A percentile compares a stretch with the other conserved stretches of the same genome.
These are phyloP conservation scores for Prunus padus DNA, from an alignment of 306 rosid species.

Conservation along the genomic window DNA sequence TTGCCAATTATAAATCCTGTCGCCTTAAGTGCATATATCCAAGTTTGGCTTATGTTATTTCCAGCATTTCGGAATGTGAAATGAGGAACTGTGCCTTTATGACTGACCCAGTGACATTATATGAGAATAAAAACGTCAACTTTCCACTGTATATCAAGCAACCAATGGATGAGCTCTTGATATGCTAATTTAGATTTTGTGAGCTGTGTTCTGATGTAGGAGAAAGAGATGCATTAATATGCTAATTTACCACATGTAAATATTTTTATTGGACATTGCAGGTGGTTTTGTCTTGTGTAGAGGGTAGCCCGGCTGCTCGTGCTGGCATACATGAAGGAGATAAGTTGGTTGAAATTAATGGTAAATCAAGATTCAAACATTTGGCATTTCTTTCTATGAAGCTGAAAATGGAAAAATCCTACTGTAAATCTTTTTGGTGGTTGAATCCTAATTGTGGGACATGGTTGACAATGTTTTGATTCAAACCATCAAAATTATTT, in stretches of 20 bases:
- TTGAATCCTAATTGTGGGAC: background rate
- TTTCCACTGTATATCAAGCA: background rate
- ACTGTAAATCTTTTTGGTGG: background rate
- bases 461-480: background rate
- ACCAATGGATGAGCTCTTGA: too few species aligned
- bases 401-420: background rate
- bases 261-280: constrained; percentile 31
- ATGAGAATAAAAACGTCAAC: background rate
- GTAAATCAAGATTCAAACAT: constrained; percentile 34
- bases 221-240: background rate
- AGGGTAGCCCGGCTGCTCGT: constrained; percentile 93
- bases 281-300: constrained; percentile 85
- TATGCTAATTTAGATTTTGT: background rate
- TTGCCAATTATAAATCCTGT: background rate
- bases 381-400: background rate
- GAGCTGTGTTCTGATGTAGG: background rate
- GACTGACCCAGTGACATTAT: background rate
- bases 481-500: background rate
- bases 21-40: background rate
- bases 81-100: background rate
- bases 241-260: constrained; percentile 3
- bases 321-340: constrained; percentile 95
- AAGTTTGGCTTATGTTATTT: background rate
- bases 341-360: constrained; percentile 88
- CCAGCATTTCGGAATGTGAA: background rate